Conservation (phyloP, 2,329 filamentous ascomycete species). For the Xylaria arbuscula region DNA sequence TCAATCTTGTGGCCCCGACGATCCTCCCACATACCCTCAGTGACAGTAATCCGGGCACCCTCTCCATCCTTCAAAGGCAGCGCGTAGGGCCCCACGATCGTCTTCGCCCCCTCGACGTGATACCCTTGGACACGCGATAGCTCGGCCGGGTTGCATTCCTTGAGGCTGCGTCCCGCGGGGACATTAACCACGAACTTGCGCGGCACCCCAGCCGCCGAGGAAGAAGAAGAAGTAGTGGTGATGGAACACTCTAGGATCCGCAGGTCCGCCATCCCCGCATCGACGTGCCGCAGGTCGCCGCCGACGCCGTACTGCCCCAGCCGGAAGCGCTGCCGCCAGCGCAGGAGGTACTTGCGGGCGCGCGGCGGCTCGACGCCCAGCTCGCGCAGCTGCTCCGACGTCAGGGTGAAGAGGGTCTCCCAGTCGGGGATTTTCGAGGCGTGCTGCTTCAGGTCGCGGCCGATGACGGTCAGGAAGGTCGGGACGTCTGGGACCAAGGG, state of each 20-base stretch:
- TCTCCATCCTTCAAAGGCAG: constrained; percentile 73
- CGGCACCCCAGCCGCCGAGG: constrained; percentile 53
- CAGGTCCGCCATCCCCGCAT: constrained; percentile 51
- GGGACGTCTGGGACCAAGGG: constrained; percentile 86
- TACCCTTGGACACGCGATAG: constrained; percentile 71
- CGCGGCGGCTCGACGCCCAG: constrained; percentile 89
- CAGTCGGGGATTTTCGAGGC: constrained; percentile 88
- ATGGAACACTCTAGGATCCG: constrained; percentile 47
- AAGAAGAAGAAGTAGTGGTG: constrained; percentile 47
- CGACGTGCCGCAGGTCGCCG: constrained; percentile 81
- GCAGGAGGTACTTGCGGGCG: constrained; percentile 82
- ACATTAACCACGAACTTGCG: constrained; percentile 67
- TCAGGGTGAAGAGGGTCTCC: constrained; percentile 88
- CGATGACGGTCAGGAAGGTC: constrained; percentile 92
- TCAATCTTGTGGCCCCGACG: constrained; percentile 90
- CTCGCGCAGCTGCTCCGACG: constrained; percentile 80
- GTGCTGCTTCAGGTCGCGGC: constrained; percentile 84
- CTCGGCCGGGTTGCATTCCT: constrained; percentile 51
- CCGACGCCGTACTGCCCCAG: constrained; percentile 82
- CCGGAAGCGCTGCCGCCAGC: constrained; percentile 88
- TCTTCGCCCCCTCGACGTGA: constrained; percentile 73
- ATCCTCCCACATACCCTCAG: constrained; percentile 94
- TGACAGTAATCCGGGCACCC: constrained; percentile 74
- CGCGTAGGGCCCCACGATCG: constrained; percentile 80
- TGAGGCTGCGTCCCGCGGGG: constrained; percentile 57